A percentile compares a stretch with the other conserved stretches of the same genome.
Evolutionary conservation across 2,329 filamentous ascomycete genomes (phyloP).

Genomic region (Coleophoma cylindrospora): DNA sequence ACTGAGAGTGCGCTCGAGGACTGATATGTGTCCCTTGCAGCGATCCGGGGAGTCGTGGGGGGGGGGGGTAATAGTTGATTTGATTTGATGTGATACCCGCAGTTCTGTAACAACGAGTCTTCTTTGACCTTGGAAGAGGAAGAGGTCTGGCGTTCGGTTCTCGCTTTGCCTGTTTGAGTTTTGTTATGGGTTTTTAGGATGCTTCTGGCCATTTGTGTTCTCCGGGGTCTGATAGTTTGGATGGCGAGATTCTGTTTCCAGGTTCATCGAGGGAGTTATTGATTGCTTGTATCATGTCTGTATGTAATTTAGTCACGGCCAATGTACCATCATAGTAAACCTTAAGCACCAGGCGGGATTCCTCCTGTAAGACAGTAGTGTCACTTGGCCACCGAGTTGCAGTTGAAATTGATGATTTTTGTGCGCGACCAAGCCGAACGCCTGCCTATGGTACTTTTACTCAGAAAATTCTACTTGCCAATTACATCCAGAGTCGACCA

Average conservation of each 20-base stretch:
- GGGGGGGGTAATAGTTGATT: background rate
- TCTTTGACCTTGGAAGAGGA: background rate
- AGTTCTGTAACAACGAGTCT: background rate
- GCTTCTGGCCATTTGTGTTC: no score
- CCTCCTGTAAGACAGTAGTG: no score
- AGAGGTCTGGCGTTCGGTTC: background rate
- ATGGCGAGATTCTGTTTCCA: no score
- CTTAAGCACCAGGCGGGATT: no score
- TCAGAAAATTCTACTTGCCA: constrained; percentile 1
- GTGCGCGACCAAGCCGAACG: constrained; percentile 3
- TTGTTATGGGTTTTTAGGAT: background rate
- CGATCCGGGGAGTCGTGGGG: background rate
- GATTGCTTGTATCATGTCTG: no score
- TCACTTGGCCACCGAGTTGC: no score
- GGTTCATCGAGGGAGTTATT: no score
- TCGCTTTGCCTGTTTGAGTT: background rate
- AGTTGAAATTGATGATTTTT: no score
- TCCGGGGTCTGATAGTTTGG: no score
- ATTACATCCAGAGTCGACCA: constrained; percentile 77
- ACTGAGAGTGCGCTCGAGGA: constrained; percentile 5
- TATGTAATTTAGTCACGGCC: no score
- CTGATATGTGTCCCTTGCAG: background rate
- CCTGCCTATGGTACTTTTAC: constrained; percentile 13
- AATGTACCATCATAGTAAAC: no score
- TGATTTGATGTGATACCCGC: constrained; percentile 4